Evolutionary conservation across 2,329 filamentous ascomycete genomes (phyloP).

Genomic region (Aurifilum marmelostoma): DNA sequence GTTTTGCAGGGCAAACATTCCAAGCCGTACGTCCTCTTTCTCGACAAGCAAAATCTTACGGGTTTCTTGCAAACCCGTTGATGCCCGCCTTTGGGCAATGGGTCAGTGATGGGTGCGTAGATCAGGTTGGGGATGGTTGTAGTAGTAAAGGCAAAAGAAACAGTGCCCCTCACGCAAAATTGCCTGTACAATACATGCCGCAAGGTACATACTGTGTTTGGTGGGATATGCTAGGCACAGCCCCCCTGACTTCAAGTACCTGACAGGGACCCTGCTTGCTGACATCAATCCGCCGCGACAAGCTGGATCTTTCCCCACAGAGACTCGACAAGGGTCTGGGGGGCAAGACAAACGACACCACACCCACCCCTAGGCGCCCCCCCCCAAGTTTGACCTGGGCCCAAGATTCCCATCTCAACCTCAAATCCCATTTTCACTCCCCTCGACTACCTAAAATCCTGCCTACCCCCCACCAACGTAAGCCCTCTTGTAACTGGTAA

Average conservation of each 20-base stretch:
- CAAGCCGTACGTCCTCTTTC: too few species aligned
- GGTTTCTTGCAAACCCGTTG: too few species aligned
- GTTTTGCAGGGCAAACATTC: too few species aligned
- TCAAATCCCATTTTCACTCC: conserved; percentile 9
- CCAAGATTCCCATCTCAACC: conserved; percentile 18
- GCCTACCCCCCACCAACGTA: background rate
- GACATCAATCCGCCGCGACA: conserved; percentile 13
- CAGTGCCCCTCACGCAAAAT: background rate
- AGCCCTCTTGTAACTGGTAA: background rate
- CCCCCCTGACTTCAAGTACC: background rate
- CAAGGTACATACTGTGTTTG: background rate
- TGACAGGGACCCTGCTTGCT: conserved; percentile 9
- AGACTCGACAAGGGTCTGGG: conserved; percentile 8
- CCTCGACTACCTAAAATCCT: conserved; percentile 5
- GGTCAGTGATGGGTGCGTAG: too few species aligned
- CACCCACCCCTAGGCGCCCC: background rate
- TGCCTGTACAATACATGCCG: background rate
- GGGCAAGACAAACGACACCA: background rate
- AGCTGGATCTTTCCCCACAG: conserved; percentile 15
- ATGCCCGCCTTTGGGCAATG: too few species aligned
- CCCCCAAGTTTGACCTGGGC: conserved; percentile 5
- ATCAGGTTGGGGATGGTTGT: background rate
- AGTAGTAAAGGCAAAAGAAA: background rate
- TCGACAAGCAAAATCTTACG: too few species aligned
- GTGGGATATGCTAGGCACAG: background rate